Evolutionary conservation across 2,329 filamentous ascomycete species (phyloP).

Genomic region (Helminthosporium solani): DNA sequence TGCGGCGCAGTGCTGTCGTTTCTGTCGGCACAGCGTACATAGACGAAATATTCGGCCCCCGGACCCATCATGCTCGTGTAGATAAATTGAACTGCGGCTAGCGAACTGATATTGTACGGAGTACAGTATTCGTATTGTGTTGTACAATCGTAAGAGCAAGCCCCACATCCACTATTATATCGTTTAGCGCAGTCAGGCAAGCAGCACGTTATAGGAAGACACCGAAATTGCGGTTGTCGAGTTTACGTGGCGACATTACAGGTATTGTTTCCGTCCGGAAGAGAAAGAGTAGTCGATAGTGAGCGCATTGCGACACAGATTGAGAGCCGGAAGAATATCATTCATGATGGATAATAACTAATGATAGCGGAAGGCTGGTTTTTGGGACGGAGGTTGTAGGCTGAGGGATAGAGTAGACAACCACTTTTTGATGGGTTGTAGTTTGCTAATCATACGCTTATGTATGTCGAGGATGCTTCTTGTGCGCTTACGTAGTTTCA

Average conservation of each 20-base stretch:
- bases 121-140: too few relatives aligned
- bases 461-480: background rate
- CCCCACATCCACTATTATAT: background rate
- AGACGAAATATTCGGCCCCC: too few relatives aligned
- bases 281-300: background rate
- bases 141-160: too few relatives aligned
- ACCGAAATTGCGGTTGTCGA: background rate
- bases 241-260: background rate
- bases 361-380: background rate
- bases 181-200: background rate
- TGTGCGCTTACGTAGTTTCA: background rate
- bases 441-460: background rate
- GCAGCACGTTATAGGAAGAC: background rate
- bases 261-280: too few relatives aligned
- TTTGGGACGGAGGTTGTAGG: background rate
- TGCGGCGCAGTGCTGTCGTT: slow-evolving; percentile 1
- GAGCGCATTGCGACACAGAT: background rate
- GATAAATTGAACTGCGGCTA: too few relatives aligned
- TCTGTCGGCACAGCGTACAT: too few relatives aligned
- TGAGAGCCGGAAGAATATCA: background rate
- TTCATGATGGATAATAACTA: background rate
- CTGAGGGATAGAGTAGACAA: too few relatives aligned
- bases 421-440: background rate
- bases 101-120: too few relatives aligned
- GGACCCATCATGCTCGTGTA: too few relatives aligned